phyloP scores from a whole-genome alignment of 2,329 filamentous ascomycete genomes.

The Aspergillus terreus region DNA sequence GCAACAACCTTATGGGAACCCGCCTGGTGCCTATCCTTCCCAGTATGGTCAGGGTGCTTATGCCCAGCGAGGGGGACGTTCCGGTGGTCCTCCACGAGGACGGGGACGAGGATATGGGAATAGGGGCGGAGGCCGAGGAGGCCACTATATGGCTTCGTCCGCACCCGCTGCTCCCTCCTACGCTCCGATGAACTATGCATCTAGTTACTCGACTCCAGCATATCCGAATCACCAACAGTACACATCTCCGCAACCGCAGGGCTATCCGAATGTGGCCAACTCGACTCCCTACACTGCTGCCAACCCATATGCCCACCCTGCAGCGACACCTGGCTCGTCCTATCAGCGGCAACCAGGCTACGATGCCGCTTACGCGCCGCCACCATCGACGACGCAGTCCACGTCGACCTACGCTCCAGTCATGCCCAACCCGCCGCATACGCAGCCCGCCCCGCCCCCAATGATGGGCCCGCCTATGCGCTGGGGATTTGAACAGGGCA shows the following conservation, averaged over 20 bases:
- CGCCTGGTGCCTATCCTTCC: slow-evolving; percentile 17
- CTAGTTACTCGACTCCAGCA: slow-evolving; percentile 25
- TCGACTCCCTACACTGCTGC: slow-evolving; percentile 18
- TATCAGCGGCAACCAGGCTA: slow-evolving; percentile 28
- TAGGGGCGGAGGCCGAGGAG: slow-evolving; percentile 27
- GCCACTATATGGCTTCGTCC: slow-evolving; percentile 20
- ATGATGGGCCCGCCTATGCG: slow-evolving; percentile 55
- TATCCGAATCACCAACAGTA: slow-evolving; percentile 23
- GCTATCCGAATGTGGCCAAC: slow-evolving; percentile 20
- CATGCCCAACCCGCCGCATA: slow-evolving; percentile 21
- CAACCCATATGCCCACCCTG: slow-evolving; percentile 24
- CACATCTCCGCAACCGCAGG: slow-evolving; percentile 19
- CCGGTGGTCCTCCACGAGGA: slow-evolving; percentile 26
- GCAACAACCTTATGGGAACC: slow-evolving; percentile 17
- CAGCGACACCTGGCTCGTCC: slow-evolving; percentile 16
- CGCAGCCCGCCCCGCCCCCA: slow-evolving; percentile 29
- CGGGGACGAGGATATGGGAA: slow-evolving; percentile 34
- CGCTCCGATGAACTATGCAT: slow-evolving; percentile 25
- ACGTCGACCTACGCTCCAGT: slow-evolving; percentile 16
- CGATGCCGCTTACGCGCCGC: slow-evolving; percentile 19
- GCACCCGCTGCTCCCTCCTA: slow-evolving; percentile 22
- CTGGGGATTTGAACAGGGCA: slow-evolving; percentile 50
- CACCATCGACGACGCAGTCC: slow-evolving; percentile 17
- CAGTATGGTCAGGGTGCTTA: slow-evolving; percentile 25
- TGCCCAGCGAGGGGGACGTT: slow-evolving; percentile 25